Evolutionary conservation across 306 rosid genomes (phyloP).

Genomic region (Pueraria montana): DNA sequence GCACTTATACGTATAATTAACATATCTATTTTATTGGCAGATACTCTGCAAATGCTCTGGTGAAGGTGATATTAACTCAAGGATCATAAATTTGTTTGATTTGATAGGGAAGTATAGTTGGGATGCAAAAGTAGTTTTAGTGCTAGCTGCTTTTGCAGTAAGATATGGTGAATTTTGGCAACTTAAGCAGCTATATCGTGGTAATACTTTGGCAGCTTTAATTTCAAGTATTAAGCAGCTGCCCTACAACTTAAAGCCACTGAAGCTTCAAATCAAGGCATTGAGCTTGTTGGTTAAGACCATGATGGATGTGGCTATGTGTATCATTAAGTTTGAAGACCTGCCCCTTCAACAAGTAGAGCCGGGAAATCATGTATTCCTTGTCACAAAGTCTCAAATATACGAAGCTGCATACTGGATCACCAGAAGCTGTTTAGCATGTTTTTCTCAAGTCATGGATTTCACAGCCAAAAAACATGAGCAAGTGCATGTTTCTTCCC

Average conservation of each 20-base stretch:
- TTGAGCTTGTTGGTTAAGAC: slow-evolving; percentile 60
- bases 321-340: slow-evolving; percentile 67
- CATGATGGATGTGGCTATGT: slow-evolving; percentile 65
- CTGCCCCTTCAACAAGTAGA: slow-evolving; percentile 46
- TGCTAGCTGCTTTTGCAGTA: slow-evolving; percentile 67
- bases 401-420: slow-evolving; percentile 71
- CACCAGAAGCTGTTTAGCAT: slow-evolving; percentile 62
- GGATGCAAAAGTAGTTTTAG: slow-evolving; percentile 71
- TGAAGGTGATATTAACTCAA: slow-evolving; percentile 56
- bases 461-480: slow-evolving; percentile 58
- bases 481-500: slow-evolving; percentile 78
- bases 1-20: background rate
- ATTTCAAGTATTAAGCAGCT: slow-evolving; percentile 58
- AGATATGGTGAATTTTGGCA: slow-evolving; percentile 70
- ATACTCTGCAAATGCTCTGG: slow-evolving; percentile 54
- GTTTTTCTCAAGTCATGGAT: slow-evolving; percentile 60
- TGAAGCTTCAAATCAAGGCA: slow-evolving; percentile 42
- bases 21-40: slow-evolving; percentile 53
- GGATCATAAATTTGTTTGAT: slow-evolving; percentile 65
- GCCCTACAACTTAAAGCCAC: slow-evolving; percentile 45
- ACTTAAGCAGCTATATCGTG: slow-evolving; percentile 52
- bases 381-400: slow-evolving; percentile 39
- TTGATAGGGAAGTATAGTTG: slow-evolving; percentile 62
- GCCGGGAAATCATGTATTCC: background rate
- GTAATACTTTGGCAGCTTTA: slow-evolving; percentile 58